phyloP scores from a whole-genome alignment of 176 grass and related monocot genomes.

The Ensete glaucum region DNA sequence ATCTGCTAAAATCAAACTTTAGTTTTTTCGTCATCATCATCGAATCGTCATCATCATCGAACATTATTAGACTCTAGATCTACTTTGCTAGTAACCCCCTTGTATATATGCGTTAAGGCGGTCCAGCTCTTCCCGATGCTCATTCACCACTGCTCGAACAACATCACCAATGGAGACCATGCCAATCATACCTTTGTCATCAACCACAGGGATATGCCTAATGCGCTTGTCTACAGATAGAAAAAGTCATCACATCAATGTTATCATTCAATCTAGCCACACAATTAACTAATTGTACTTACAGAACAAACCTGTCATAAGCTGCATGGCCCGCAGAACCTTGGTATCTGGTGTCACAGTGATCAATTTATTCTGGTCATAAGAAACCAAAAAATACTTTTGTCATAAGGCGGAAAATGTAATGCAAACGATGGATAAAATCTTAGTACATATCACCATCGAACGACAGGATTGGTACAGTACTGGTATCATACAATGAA shows the following conservation, averaged over 20 bases:
- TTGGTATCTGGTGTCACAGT: slow-evolving; percentile 73
- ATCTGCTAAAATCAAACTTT: neutral
- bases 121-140: slow-evolving; percentile 85
- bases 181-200: slow-evolving; percentile 57
- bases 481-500: neutral
- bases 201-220: slow-evolving; percentile 89
- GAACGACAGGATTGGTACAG: too few relatives aligned
- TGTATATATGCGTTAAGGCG: slow-evolving; percentile 90
- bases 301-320: slow-evolving; percentile 74
- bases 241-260: neutral
- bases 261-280: neutral
- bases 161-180: slow-evolving; percentile 99
- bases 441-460: neutral
- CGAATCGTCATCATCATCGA: slow-evolving; percentile 24
- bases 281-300: neutral
- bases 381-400: neutral
- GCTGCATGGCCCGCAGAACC: slow-evolving; percentile 92
- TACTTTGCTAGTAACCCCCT: slow-evolving; percentile 61
- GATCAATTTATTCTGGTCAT: slow-evolving; percentile 78
- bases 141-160: slow-evolving; percentile 70
- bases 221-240: slow-evolving; percentile 58
- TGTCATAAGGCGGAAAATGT: neutral
- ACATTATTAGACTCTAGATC: neutral
- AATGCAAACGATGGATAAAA: neutral
- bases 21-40: slow-evolving; percentile 27